Percentiles rank a stretch among this genome's conserved stretches.
Evolutionary conservation across 371 early-diverging fungal species (phyloP).

Genomic region (Gilbertella persicaria): DNA sequence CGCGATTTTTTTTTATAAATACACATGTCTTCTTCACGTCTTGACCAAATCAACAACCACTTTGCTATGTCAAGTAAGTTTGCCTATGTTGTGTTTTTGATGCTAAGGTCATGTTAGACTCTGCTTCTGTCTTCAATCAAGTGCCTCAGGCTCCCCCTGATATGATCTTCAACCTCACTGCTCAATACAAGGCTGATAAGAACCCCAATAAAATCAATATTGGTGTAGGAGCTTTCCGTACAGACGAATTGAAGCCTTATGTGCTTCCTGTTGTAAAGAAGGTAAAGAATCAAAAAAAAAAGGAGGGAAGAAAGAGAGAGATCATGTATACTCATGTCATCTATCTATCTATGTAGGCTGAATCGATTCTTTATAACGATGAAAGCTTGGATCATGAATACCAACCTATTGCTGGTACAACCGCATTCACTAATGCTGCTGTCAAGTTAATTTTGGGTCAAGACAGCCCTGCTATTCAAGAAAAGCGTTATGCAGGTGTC

Average conservation of each 20-base stretch:
- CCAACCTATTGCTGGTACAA: conserved; percentile 82
- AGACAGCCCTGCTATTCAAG: conserved; percentile 75
- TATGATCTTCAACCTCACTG: conserved; percentile 87
- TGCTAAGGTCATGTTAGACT: neutral
- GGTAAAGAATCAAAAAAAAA: no score
- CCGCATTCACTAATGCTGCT: conserved; percentile 77
- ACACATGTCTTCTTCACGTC: conserved; percentile 23
- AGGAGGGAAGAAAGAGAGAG: no score
- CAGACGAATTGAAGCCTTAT: conserved; percentile 92
- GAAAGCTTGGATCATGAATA: conserved; percentile 90
- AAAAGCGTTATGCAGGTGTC: conserved; percentile 70
- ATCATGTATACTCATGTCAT: no score
- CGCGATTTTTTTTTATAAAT: conserved; percentile 11
- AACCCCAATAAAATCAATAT: conserved; percentile 85
- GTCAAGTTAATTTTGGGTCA: conserved; percentile 82
- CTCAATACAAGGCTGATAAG: conserved; percentile 80
- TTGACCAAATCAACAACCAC: conserved; percentile 22
- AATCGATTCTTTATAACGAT: conserved; percentile 72
- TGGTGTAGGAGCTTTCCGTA: conserved; percentile 97
- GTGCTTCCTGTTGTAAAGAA: conserved; percentile 91
- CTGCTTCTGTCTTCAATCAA: conserved; percentile 59
- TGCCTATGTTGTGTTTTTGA: neutral
- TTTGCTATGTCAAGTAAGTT: conserved; percentile 19
- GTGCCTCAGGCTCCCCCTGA: conserved; percentile 86
- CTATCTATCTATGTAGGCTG: conserved; percentile 62